Conservation (phyloP, 2,329 filamentous ascomycete species). For the Talaromyces sp. region DNA sequence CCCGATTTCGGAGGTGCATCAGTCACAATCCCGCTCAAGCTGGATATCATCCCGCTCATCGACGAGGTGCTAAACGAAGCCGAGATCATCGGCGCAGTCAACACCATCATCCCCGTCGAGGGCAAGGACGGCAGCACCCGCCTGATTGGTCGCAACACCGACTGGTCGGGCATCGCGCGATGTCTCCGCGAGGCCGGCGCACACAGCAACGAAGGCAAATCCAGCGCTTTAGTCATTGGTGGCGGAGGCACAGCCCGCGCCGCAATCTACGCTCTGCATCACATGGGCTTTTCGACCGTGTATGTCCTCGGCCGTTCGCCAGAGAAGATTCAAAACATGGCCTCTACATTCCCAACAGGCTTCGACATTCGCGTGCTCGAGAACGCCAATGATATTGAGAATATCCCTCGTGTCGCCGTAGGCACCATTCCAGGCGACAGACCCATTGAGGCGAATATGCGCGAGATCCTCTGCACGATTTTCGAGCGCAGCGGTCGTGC, state of each 20-base stretch:
- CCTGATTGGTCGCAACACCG: constrained; percentile 86
- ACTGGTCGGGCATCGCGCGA: constrained; percentile 88
- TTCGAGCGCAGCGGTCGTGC: constrained; percentile 43
- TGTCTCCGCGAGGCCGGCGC: constrained; percentile 69
- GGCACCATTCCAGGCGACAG: constrained; percentile 88
- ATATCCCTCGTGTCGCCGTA: constrained; percentile 68
- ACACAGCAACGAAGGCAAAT: constrained; percentile 38
- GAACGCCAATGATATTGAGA: constrained; percentile 50
- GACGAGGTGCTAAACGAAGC: constrained; percentile 79
- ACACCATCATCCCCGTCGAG: constrained; percentile 73
- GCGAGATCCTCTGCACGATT: constrained; percentile 58
- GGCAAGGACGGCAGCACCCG: constrained; percentile 45
- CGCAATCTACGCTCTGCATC: constrained; percentile 81
- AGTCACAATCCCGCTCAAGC: constrained; percentile 91
- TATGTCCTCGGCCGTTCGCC: constrained; percentile 79
- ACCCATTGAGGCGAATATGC: constrained; percentile 71
- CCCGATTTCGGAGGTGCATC: constrained; percentile 86
- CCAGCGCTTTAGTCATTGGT: constrained; percentile 75
- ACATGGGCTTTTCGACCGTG: constrained; percentile 78
- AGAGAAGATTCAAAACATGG: constrained; percentile 64
- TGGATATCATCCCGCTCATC: constrained; percentile 77
- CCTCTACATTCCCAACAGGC: constrained; percentile 66
- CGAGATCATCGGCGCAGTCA: constrained; percentile 82
- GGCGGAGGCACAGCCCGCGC: constrained; percentile 89
- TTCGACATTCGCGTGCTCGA: constrained; percentile 69